Evolutionary conservation across 2,329 filamentous ascomycete species (phyloP), one percentile per base, ranked within the genome.

Genomic region (Colletotrichum aenigma): DNA sequence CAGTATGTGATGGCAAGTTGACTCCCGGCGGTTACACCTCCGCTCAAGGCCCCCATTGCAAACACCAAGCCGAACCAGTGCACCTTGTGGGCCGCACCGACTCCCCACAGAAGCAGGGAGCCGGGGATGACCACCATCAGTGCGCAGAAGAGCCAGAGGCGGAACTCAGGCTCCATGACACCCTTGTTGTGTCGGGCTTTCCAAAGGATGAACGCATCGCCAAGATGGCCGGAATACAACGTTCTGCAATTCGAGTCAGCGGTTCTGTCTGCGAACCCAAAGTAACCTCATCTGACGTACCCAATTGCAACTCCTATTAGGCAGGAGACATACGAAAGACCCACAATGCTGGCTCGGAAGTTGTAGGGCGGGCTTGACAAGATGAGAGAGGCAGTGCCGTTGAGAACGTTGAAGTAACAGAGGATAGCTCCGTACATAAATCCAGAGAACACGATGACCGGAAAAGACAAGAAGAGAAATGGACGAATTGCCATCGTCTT

Each of bases 351-450:
- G 1, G 85, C 80, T 6, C 78, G 77, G 65, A 87, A 87, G 77
- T 83, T 82, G 74, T 87, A 87, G 1, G 85, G 85, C 0, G 80
- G 71, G 0, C 81, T 81, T 1, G 83, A 82, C 1, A 87, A 80
- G 9, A 87, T 83, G 30, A 86, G 84, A 32, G 82, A 88, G 24
- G 81, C 84, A 3, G 83, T 89, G 74, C 85, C 86, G 58, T 86
- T 86, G n/a, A 86, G 81, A 4, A 87, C 84, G 75, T 86, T 86
- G 79, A 86, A 87, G 80, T 84, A 87, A 48, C 86, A 82, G 4
- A 87, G 81, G 32, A 86, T 85, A 0, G 84, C 84, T 3, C 86
- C 85, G 70, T 87, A 87, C 10, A 83, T 83, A 66, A 87, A 87
- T 12, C 86, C 85, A 1, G 84, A 80, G 70, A 85, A 88, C 62